These are phyloP conservation scores for Septoria petroselini DNA, from an alignment of 2,329 filamentous ascomycete genomes.

Conservation along the genomic window DNA sequence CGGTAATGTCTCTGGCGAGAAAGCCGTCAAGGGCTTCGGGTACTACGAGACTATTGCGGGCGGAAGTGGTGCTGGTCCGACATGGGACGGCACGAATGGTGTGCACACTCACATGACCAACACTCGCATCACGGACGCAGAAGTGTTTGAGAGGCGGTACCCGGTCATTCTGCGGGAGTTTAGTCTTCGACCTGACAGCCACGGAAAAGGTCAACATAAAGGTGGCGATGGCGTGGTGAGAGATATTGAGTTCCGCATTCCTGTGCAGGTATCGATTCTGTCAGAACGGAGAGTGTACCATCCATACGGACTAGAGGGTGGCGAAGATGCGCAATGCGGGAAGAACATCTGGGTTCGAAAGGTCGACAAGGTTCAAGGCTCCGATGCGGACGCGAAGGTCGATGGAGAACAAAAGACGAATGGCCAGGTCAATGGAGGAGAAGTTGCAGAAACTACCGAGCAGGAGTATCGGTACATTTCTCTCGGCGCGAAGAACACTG, in stretches of 20 bases:
- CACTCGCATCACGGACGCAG: slow-evolving; percentile 75
- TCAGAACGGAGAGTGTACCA: slow-evolving; percentile 72
- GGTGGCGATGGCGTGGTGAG: slow-evolving; percentile 76
- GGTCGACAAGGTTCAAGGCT: slow-evolving; percentile 46
- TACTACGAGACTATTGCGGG: slow-evolving; percentile 86
- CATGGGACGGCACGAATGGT: slow-evolving; percentile 70
- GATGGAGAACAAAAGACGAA: slow-evolving; percentile 19
- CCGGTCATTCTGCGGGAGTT: slow-evolving; percentile 72
- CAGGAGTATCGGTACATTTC: slow-evolving; percentile 60
- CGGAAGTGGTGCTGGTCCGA: slow-evolving; percentile 68
- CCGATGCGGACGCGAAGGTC: slow-evolving; percentile 30
- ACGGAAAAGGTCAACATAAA: slow-evolving; percentile 61
- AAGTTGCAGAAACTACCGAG: slow-evolving; percentile 11
- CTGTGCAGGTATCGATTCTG: slow-evolving; percentile 74
- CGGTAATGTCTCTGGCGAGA: slow-evolving; percentile 58
- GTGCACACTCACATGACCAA: slow-evolving; percentile 89
- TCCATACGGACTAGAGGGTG: slow-evolving; percentile 81
- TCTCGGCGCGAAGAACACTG: slow-evolving; percentile 75
- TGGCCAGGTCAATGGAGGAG: background rate
- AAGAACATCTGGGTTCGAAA: slow-evolving; percentile 84
- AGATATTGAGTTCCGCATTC: slow-evolving; percentile 77
- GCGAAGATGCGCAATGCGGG: slow-evolving; percentile 72
- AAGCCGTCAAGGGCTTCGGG: slow-evolving; percentile 71
- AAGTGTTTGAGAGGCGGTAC: slow-evolving; percentile 74
- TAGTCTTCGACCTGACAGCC: slow-evolving; percentile 59